Evolutionary conservation across 352 stramenopile species (phyloP), one percentile per base, ranked within the genome.

Genomic region (Albugo laibachii): DNA sequence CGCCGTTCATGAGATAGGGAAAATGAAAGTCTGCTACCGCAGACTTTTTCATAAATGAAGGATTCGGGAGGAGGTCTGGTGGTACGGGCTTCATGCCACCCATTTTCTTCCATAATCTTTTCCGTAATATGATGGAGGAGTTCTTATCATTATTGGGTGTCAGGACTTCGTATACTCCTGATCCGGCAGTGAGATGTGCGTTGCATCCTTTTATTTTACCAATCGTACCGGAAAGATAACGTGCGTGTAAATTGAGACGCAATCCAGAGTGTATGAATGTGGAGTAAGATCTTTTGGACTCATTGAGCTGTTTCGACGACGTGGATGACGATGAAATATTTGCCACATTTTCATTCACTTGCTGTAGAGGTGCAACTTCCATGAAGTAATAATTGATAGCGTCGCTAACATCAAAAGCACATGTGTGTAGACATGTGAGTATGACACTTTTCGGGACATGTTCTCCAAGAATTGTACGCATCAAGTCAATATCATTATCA

Each of bases 321-420:
- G 13, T 24, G 13, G 41, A 16, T 48, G 43, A 8, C 20, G 13
- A 13, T 37, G 43, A 3, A 18, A 42, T 6, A 42, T 48, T 35
- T 35, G 43, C 15, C 38, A 24, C 16, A 24, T 19, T 43, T 24
- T 24, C 16, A 8, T 8, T 19, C 3, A 24, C 16, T 43, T 19
- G 38, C 8, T 19, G 19, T 6, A 18, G 3, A 3, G 15, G 15
- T 16, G 66, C 72, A 24, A 88, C 59, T 46, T 88, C 75, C 41
- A 76, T 76, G 39, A 92, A 92, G 63, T 92, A 92, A 66, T 74
- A 86, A 52, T 92, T 92, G 49, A 92, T 58, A 16, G 78, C 78
- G 3, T 71, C 73, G 52, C 71, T 85, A 36, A 92, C 78, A 54
- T 92, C 78, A 45, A 88, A 88, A 44, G 55, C 61, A 51, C 75